A percentile compares a stretch with the other conserved stretches of the same genome.
Conservation (phyloP, 1,284 basidiomycete genomes). For the Irpex sp. region DNA sequence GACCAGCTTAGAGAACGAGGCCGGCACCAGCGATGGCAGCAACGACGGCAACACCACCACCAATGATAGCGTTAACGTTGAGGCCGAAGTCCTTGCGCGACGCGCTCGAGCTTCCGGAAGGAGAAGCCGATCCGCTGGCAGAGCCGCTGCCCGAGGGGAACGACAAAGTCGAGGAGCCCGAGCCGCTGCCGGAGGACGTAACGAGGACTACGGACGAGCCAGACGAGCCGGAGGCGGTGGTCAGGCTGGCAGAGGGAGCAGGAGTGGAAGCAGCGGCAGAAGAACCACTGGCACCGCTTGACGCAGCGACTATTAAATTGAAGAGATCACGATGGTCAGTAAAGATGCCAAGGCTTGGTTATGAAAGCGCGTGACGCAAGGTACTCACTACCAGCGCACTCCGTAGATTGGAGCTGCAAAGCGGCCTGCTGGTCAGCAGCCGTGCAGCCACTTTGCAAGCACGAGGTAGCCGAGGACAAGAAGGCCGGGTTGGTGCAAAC, state of each 20-base stretch:
- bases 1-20: slow-evolving; percentile 11
- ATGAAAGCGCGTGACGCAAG: neutral
- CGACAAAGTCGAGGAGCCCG: neutral
- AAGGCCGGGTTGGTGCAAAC: slow-evolving; percentile 24
- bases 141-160: slow-evolving; percentile 3
- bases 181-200: neutral
- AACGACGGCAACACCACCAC: slow-evolving; percentile 12
- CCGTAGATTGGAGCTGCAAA: slow-evolving; percentile 16
- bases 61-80: slow-evolving; percentile 7
- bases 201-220: neutral
- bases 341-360: neutral
- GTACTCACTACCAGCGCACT: slow-evolving; percentile 22
- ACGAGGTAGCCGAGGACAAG: slow-evolving; percentile 19
- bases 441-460: slow-evolving; percentile 22
- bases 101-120: slow-evolving; percentile 2
- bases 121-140: neutral
- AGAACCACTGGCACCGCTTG: neutral
- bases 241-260: slow-evolving; percentile 1
- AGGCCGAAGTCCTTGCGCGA: slow-evolving; percentile 4
- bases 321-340: neutral
- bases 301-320: neutral
- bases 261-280: neutral
- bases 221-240: slow-evolving; percentile 1
- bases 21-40: slow-evolving; percentile 15
- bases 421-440: slow-evolving; percentile 19